phyloP scores from a whole-genome alignment of 805 yeast genomes.

The Yarrowia yakushimensis region DNA sequence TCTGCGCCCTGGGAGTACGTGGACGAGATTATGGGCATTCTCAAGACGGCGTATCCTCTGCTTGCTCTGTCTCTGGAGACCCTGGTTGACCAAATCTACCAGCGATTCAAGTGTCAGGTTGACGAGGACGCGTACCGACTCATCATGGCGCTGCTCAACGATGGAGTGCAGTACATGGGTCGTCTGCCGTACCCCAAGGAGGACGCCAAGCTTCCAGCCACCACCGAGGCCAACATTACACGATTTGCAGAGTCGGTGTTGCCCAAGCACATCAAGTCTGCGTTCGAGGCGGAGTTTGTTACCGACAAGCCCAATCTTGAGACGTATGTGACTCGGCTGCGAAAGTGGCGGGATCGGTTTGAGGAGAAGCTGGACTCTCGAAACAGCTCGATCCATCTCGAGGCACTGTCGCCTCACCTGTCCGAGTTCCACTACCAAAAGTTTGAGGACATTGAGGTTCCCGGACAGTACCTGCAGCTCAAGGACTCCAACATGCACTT shows the following conservation, averaged over 20 bases:
- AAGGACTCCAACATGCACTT: conserved; percentile 88
- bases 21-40: conserved; percentile 86
- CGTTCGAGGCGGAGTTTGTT: conserved; percentile 89
- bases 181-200: conserved; percentile 82
- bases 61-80: conserved; percentile 91
- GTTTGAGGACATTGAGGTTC: conserved; percentile 95
- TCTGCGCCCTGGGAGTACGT: conserved; percentile 89
- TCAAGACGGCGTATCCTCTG: conserved; percentile 94
- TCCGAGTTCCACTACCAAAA: conserved; percentile 97
- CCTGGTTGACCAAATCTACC: conserved; percentile 90
- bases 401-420: conserved; percentile 88
- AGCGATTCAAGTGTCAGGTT: conserved; percentile 85
- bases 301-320: conserved; percentile 83
- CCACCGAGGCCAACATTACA: conserved; percentile 82
- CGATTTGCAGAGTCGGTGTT: conserved; percentile 90
- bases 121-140: conserved; percentile 96
- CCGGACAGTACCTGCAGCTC: conserved; percentile 90
- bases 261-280: conserved; percentile 82
- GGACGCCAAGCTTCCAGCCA: conserved; percentile 83
- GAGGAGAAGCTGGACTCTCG: conserved; percentile 90
- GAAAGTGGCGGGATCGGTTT: conserved; percentile 88
- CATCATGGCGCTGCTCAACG: conserved; percentile 86
- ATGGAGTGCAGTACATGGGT: conserved; percentile 86
- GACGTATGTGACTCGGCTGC: conserved; percentile 72
- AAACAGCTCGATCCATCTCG: conserved; percentile 73